Conservation (phyloP, 306 rosid genomes). For the Trichosanthes cucumerina region DNA sequence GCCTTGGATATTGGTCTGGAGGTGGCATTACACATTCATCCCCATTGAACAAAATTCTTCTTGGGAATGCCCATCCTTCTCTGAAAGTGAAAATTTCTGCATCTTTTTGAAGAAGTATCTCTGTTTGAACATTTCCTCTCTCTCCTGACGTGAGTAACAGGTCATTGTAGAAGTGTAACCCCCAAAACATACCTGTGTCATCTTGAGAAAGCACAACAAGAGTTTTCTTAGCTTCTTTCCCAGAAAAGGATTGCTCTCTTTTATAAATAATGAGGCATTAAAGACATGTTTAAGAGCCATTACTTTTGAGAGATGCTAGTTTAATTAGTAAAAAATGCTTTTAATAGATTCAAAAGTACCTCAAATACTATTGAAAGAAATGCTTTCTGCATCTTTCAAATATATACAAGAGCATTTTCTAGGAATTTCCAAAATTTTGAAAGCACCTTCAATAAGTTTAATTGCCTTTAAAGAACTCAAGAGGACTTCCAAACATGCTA, state of each 20-base stretch:
- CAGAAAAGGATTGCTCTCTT: background rate
- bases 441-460: background rate
- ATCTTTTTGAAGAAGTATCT: slow-evolving; percentile 57
- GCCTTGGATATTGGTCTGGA: slow-evolving; percentile 52
- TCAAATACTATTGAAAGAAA: background rate
- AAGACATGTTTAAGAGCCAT: background rate
- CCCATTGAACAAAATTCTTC: slow-evolving; percentile 60
- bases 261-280: background rate
- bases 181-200: slow-evolving; percentile 84
- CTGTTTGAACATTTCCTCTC: slow-evolving; percentile 57
- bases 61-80: slow-evolving; percentile 77
- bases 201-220: slow-evolving; percentile 24
- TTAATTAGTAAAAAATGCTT: background rate
- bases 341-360: background rate
- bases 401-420: background rate
- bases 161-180: slow-evolving; percentile 55
- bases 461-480: background rate
- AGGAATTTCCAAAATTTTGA: background rate
- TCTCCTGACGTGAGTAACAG: slow-evolving; percentile 45
- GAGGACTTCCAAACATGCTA: background rate
- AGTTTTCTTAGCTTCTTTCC: background rate
- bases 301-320: background rate
- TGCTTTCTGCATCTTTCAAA: background rate
- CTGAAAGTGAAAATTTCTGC: slow-evolving; percentile 41
- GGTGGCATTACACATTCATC: slow-evolving; percentile 80